Conservation (phyloP, 129 eudicot species). For the Logfia minima region DNA sequence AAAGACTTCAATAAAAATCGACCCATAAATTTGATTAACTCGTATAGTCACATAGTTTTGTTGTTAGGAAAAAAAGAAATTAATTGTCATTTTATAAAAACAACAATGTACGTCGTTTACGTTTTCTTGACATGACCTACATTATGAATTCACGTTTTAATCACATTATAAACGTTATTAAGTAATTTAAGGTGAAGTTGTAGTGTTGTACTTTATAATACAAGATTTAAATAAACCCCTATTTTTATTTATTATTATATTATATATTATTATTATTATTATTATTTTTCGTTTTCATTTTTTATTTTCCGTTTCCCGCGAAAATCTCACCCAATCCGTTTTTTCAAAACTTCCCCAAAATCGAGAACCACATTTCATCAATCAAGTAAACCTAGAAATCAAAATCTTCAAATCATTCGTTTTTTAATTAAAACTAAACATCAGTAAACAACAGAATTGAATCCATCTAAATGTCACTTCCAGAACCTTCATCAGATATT, state of each 20-base stretch:
- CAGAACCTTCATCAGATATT: slow-evolving; percentile 29
- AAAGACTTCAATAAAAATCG: too few species aligned
- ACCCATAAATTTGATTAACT: too few species aligned
- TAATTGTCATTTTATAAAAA: too few species aligned
- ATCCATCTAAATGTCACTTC: slow-evolving; percentile 16
- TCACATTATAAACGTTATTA: too few species aligned
- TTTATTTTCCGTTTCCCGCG: slow-evolving; percentile 45
- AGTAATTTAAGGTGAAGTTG: too few species aligned
- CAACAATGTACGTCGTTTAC: too few species aligned
- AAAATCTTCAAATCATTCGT: neutral
- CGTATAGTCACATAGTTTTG: neutral
- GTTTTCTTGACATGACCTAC: too few species aligned
- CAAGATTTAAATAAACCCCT: neutral
- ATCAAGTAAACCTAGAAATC: slow-evolving; percentile 24
- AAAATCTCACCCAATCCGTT: slow-evolving; percentile 50
- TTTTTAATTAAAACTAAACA: neutral
- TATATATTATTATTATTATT: too few species aligned
- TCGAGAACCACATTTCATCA: neutral
- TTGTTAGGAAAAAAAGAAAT: neutral
- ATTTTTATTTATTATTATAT: too few species aligned
- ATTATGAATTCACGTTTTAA: neutral
- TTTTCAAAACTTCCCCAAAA: slow-evolving; percentile 18
- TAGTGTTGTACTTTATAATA: too few species aligned
- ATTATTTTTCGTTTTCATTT: neutral
- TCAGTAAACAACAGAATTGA: too few species aligned